Percentiles rank a stretch among this genome's conserved stretches.
phyloP scores from a whole-genome alignment of 1,139 yeast genomes.

The Candida glucosophila region DNA sequence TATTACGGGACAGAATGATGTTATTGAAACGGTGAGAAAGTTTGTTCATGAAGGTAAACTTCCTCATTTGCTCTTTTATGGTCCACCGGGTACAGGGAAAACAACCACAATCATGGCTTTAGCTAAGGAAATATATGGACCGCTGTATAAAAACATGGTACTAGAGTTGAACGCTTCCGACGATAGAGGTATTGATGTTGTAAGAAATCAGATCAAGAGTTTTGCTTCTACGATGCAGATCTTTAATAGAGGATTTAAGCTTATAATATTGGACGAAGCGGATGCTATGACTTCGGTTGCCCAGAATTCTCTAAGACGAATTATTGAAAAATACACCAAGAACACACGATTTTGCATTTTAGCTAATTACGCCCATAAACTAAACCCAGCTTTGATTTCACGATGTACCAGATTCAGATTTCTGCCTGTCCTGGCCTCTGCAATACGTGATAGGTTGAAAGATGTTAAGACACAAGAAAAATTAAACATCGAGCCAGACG shows the following conservation, averaged over 20 bases:
- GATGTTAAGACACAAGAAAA: constrained; percentile 64
- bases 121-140: constrained; percentile 87
- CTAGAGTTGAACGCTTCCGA: constrained; percentile 84
- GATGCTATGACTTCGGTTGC: constrained; percentile 99
- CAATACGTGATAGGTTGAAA: constrained; percentile 59
- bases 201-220: constrained; percentile 73
- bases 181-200: constrained; percentile 83
- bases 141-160: constrained; percentile 79
- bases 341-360: constrained; percentile 93
- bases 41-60: constrained; percentile 77
- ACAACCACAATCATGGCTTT: constrained; percentile 89
- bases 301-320: constrained; percentile 81
- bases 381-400: constrained; percentile 89
- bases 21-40: constrained; percentile 71
- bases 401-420: constrained; percentile 94
- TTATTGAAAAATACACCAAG: constrained; percentile 88
- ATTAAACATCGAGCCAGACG: constrained; percentile 49
- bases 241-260: constrained; percentile 71
- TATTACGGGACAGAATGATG: constrained; percentile 85
- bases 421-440: constrained; percentile 64
- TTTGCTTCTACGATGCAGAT: constrained; percentile 90
- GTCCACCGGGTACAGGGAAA: constrained; percentile 98
- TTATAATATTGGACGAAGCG: constrained; percentile 92
- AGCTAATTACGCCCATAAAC: constrained; percentile 92
- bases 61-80: constrained; percentile 88